Percentiles rank a stretch among this genome's conserved stretches.
These are phyloP conservation scores for Sphaceloma murrayae DNA, from an alignment of 2,329 filamentous ascomycete genomes.

Conservation along the genomic window DNA sequence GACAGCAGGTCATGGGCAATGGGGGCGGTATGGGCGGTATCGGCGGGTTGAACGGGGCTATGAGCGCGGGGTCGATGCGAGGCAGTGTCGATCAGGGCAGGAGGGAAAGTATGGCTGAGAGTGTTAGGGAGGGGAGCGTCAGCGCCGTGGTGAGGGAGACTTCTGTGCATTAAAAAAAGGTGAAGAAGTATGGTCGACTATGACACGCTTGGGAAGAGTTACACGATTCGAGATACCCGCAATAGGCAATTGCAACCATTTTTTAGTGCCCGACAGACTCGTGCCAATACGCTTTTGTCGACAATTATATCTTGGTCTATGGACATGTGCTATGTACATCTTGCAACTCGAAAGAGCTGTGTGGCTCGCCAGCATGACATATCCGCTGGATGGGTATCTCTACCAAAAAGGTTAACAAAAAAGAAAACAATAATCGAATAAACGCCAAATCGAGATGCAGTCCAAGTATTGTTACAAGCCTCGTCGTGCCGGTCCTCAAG, in stretches of 20 bases:
- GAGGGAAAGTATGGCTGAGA: conserved; percentile 6
- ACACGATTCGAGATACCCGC: no score
- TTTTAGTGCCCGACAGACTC: no score
- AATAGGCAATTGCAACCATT: no score
- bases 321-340: background rate
- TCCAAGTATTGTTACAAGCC: background rate
- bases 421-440: no score
- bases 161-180: no score
- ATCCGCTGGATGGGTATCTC: background rate
- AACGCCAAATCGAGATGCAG: background rate
- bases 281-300: no score
- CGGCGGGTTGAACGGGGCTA: background rate
- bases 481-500: background rate
- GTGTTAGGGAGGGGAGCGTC: background rate
- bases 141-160: background rate
- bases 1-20: background rate
- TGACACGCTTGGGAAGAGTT: no score
- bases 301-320: background rate
- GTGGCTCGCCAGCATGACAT: background rate
- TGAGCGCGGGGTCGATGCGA: background rate
- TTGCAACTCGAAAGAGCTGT: background rate
- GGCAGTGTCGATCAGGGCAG: conserved; percentile 11
- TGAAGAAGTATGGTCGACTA: no score
- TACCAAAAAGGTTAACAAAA: background rate
- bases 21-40: conserved; percentile 1